Evolutionary conservation across 1,284 basidiomycete species (phyloP), one percentile per base, ranked within the genome.

Genomic region (Apiotrichum montevideense): DNA sequence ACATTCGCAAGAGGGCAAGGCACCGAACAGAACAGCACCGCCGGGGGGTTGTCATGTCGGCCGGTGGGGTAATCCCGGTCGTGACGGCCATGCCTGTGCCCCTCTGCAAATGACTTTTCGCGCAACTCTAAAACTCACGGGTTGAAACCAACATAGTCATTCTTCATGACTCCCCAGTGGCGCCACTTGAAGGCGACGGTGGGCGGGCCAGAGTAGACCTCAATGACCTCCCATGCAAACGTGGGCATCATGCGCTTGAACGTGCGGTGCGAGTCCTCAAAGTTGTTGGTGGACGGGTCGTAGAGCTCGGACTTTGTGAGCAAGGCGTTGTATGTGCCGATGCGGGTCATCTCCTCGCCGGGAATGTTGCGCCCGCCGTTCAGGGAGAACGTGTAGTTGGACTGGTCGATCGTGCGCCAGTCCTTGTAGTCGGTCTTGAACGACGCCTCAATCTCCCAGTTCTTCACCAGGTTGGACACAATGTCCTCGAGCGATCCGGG

Each of bases 191-290:
- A 57, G n/a, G 52, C 29, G 7, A 60, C 58, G 34, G 35, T 47
- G 33, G 58, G 58, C 6, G 58, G 58, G 35, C 58, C 58, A 39
- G 55, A 56, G 58, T 56, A 60, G 29, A 60, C 58, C 52, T 60
- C 55, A 46, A 56, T 48, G 15, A 60, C 58, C 55, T 60, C 58
- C 55, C 55, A 60, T 9, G 58, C 58, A 32, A 60, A 60, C 10
- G 47, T 46, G 35, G 58, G 58, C 58, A 60, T 60, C 58, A 60
- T 60, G 58, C 58, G 58, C 58, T 60, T 60, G 52, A 60, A 58
- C 29, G 42, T 44, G 52, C 54, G 54, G 58, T 60, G 58, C 33
- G 40, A 45, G 15, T 40, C 52, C 13, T 46, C 46, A 41, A 54
- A 60, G 52, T 43, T 46, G 58, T 60, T 60, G 44, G 56, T 39